phyloP scores from a whole-genome alignment of 768 basidiomycete species.

The Lactarius trivialis region DNA sequence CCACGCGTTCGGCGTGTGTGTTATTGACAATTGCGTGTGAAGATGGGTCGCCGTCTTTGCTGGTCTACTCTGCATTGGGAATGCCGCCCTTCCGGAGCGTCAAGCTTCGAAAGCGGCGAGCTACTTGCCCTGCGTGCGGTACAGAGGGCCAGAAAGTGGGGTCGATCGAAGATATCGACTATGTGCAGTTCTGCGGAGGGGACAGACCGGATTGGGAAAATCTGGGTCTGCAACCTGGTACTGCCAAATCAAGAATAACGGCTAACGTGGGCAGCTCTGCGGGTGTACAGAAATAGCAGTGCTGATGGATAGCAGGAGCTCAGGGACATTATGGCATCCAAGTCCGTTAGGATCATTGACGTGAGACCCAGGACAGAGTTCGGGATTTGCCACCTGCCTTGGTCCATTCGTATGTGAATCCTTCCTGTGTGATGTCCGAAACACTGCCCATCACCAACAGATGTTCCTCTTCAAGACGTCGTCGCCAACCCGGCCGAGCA shows the following conservation, averaged over 20 bases:
- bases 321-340: slow-evolving; percentile 44
- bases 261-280: slow-evolving; percentile 30
- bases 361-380: slow-evolving; percentile 77
- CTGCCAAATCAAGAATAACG: slow-evolving; percentile 24
- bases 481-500: slow-evolving; percentile 48
- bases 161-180: slow-evolving; percentile 56
- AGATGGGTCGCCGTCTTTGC: slow-evolving; percentile 59
- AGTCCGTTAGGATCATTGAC: slow-evolving; percentile 54
- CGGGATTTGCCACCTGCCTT: slow-evolving; percentile 76
- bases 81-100: slow-evolving; percentile 72
- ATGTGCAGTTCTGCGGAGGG: slow-evolving; percentile 84
- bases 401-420: slow-evolving; percentile 55
- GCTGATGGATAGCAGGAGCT: slow-evolving; percentile 15
- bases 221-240: slow-evolving; percentile 38
- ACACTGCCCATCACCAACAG: slow-evolving; percentile 35
- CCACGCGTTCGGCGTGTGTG: not conserved
- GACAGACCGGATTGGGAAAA: slow-evolving; percentile 57
- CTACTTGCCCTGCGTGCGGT: slow-evolving; percentile 74
- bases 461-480: slow-evolving; percentile 63
- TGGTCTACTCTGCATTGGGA: slow-evolving; percentile 68
- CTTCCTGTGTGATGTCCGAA: not conserved
- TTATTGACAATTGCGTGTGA: not conserved
- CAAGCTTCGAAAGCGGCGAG: slow-evolving; percentile 67
- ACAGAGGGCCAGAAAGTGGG: slow-evolving; percentile 37
- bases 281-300: not conserved